Percentiles rank a stretch among this genome's conserved stretches.
Evolutionary conservation across 2,329 filamentous ascomycete genomes (phyloP).

Genomic region (Ophiostoma angusticollis): DNA sequence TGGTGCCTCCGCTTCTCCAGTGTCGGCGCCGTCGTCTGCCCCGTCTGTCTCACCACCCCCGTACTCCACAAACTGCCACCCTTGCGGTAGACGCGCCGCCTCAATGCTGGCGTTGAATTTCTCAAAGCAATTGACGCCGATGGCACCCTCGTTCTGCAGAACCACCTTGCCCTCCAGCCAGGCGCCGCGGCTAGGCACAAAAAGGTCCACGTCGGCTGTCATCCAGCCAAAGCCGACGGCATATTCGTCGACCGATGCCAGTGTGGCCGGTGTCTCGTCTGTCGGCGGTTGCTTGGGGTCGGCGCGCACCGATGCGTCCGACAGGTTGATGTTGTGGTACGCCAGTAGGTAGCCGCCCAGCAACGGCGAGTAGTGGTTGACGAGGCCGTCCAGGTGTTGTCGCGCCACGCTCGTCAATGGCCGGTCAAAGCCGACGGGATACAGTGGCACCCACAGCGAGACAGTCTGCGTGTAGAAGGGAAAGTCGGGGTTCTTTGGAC

Average conservation of each 20-base stretch:
- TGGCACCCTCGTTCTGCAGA: constrained; percentile 75
- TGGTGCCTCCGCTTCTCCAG: neutral
- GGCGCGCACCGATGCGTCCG: constrained; percentile 41
- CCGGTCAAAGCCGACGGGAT: constrained; percentile 54
- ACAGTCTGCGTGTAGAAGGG: constrained; percentile 70
- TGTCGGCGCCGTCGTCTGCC: constrained; percentile 12
- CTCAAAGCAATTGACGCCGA: constrained; percentile 81
- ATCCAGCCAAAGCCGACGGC: constrained; percentile 79
- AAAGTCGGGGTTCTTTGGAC: too few relatives aligned
- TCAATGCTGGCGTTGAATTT: constrained; percentile 87
- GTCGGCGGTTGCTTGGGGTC: constrained; percentile 30
- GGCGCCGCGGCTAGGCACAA: constrained; percentile 60
- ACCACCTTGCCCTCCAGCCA: constrained; percentile 72
- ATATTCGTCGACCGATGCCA: constrained; percentile 61
- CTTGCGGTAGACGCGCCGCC: constrained; percentile 56
- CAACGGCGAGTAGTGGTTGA: constrained; percentile 63
- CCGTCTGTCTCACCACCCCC: constrained; percentile 14
- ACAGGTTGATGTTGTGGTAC: constrained; percentile 57
- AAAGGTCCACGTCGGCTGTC: constrained; percentile 74
- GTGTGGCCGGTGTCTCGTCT: constrained; percentile 31
- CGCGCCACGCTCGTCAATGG: constrained; percentile 59
- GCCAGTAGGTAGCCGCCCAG: constrained; percentile 62
- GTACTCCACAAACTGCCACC: constrained; percentile 69
- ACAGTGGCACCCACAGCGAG: constrained; percentile 67
- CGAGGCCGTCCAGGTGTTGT: constrained; percentile 61